Evolutionary conservation across 805 yeast species (phyloP), one percentile per base, ranked within the genome.

Genomic region (Candida incommunis): DNA sequence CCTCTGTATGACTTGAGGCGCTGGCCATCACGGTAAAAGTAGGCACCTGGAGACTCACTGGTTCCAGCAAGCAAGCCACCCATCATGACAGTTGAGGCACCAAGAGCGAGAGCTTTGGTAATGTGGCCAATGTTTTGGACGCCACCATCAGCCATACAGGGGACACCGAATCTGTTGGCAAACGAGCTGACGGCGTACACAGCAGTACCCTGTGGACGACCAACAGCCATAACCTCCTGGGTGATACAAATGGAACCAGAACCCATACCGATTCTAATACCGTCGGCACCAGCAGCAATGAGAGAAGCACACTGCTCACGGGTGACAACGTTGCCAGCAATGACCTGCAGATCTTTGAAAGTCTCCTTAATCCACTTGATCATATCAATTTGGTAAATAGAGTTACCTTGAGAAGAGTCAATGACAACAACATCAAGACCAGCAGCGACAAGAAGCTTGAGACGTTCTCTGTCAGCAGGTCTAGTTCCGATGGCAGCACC

Each of bases 201-300:
- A 50, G 98, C 98, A 54, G 97, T 87, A 70, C 97, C 98, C 74
- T 92, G 98, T 50, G 98, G 98, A 76, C 98, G 87, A 70, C 98
- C 98, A 71, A 96, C 94, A 44, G 98, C 98, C 98, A 92, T 92
- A 49, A 92, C 98, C 72, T 92, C 98, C 72, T 92, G 98, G 45
- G 98, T 92, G 64, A 92, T 92, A 76, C 98, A 92, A 65, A 94
- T 94, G 51, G 96, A 86, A 60, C 98, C 98, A 26, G 97, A 85
- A 63, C 98, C 98, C 98, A 92, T 92, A 71, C 98, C 98, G 56
- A 92, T 90, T 76, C 97, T 86, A 60, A 92, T 74, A 65, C 88
- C 97, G 66, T 92, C 98, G 45, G 94, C 95, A 69, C 98, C 98
- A 44, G 95, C 96, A 58, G 75, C 81, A 59, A 87, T 90, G 61